Percentiles rank a stretch among this genome's conserved stretches.
Evolutionary conservation across 805 yeast species (phyloP).

Genomic region (Lipomyces mesembrius): DNA sequence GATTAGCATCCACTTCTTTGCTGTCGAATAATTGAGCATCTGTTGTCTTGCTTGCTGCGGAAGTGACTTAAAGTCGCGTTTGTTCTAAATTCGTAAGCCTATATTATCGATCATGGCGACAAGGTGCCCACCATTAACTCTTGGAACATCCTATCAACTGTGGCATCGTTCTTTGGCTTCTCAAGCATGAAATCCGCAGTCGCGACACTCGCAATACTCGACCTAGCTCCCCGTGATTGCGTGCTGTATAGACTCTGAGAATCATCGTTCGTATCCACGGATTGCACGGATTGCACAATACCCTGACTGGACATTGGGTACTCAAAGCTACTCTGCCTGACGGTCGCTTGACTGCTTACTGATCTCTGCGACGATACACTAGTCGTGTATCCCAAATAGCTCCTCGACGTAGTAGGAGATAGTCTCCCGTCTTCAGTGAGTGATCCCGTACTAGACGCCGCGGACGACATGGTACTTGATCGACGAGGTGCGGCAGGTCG

Average conservation of each 20-base stretch:
- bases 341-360: conserved; percentile 14
- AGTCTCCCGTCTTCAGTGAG: background rate
- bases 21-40: conserved; percentile 71
- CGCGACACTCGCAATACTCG: conserved; percentile 9
- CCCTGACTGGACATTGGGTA: conserved; percentile 4
- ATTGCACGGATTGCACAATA: conserved; percentile 19
- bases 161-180: conserved; percentile 67
- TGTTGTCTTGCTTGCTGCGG: conserved; percentile 77
- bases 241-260: conserved; percentile 10
- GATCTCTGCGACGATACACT: conserved; percentile 15
- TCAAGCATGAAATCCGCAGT: conserved; percentile 55
- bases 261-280: conserved; percentile 21
- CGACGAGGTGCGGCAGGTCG: background rate
- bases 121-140: conserved; percentile 64
- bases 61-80: conserved; percentile 70
- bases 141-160: conserved; percentile 73
- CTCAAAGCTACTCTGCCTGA: conserved; percentile 12
- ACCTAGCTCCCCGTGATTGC: conserved; percentile 9
- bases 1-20: conserved; percentile 89
- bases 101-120: background rate
- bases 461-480: background rate
- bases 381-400: conserved; percentile 1
- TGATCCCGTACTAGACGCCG: conserved; percentile 6
- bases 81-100: conserved; percentile 35
- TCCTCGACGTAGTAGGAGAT: background rate